Percentiles rank a stretch among this genome's conserved stretches.
Conservation (phyloP, 345 rosid genomes). For the Turritis glabra region DNA sequence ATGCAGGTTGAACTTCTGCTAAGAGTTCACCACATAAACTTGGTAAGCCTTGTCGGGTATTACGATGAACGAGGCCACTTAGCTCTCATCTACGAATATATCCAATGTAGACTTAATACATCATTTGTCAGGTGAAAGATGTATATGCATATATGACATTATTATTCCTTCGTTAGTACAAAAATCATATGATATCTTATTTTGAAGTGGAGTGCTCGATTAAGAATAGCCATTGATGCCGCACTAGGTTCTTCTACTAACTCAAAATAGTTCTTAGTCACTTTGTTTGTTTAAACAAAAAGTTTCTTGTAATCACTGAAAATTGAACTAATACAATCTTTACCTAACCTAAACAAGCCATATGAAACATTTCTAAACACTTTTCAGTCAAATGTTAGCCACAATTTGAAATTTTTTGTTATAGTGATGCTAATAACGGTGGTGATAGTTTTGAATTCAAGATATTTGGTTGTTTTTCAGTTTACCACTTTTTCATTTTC, state of each 20-base stretch:
- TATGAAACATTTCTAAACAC: neutral
- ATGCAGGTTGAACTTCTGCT: constrained; percentile 39
- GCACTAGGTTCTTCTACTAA: constrained; percentile 16
- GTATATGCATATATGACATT: neutral
- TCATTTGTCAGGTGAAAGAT: constrained; percentile 23
- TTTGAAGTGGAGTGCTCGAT: constrained; percentile 40
- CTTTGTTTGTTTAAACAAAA: neutral
- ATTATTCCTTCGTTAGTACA: neutral
- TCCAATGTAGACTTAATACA: constrained; percentile 20
- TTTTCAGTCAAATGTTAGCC: neutral
- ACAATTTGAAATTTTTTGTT: neutral
- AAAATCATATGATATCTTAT: neutral
- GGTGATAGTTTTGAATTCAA: neutral
- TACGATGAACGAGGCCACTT: constrained; percentile 36
- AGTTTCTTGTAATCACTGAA: neutral
- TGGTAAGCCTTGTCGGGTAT: constrained; percentile 39
- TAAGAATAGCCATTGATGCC: constrained; percentile 42
- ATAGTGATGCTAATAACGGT: neutral
- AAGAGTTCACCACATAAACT: constrained; percentile 41
- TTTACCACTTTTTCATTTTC: neutral
- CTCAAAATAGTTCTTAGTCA: neutral
- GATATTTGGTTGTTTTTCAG: neutral
- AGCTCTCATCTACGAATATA: constrained; percentile 44
- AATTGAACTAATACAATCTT: neutral
- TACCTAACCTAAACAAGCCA: neutral